Percentiles rank a stretch among this genome's conserved stretches.
These are phyloP conservation scores for Pichia eremophila DNA, from an alignment of 805 yeast species.

Conservation along the genomic window DNA sequence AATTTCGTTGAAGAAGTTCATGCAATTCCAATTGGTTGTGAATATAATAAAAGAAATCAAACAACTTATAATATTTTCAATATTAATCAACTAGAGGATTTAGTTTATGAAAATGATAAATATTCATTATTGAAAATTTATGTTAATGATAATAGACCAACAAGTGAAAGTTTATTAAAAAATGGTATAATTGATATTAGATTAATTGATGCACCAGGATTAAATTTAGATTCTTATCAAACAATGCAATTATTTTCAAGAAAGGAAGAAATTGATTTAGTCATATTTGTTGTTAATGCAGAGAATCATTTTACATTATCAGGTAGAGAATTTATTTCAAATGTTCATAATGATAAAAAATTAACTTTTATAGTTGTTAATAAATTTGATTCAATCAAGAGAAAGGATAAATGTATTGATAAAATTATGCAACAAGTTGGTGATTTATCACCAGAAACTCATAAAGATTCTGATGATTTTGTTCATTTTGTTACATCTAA, in stretches of 20 bases:
- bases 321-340: constrained; percentile 85
- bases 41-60: constrained; percentile 47
- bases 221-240: constrained; percentile 85
- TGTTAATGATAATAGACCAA: constrained; percentile 63
- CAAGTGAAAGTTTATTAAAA: constrained; percentile 60
- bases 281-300: constrained; percentile 91
- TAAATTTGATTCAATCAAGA: constrained; percentile 76
- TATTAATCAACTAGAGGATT: constrained; percentile 48
- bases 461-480: constrained; percentile 79
- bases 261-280: constrained; percentile 94
- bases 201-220: constrained; percentile 94
- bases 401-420: constrained; percentile 68
- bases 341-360: constrained; percentile 86
- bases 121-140: constrained; percentile 73
- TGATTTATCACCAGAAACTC: constrained; percentile 80
- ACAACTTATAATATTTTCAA: constrained; percentile 52
- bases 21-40: constrained; percentile 58
- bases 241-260: constrained; percentile 92
- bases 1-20: constrained; percentile 81
- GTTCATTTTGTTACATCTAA: constrained; percentile 81
- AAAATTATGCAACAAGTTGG: constrained; percentile 80
- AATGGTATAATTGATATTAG: constrained; percentile 91
- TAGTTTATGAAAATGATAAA: constrained; percentile 66
- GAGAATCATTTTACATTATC: constrained; percentile 93
- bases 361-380: constrained; percentile 91